A percentile compares a stretch with the other conserved stretches of the same genome.
Evolutionary conservation across 2,329 filamentous ascomycete genomes (phyloP).

Genomic region (Ceratocystis ficicola): DNA sequence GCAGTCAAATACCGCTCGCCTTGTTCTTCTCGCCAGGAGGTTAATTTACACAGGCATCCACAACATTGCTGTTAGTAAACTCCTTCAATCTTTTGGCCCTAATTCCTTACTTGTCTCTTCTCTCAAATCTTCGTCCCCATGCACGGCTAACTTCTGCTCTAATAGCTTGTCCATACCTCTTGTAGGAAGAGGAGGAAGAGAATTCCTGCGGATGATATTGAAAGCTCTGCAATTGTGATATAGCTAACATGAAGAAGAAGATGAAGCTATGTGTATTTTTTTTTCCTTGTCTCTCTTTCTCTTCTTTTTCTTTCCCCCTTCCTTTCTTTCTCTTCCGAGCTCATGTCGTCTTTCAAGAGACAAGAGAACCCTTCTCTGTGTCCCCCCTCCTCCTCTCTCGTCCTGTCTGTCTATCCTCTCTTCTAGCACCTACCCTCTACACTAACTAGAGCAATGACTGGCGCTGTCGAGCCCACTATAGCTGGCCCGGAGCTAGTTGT

Average conservation of each 20-base stretch:
- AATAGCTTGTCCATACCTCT: not conserved
- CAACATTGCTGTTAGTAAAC: not conserved
- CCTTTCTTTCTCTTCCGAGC: not conserved
- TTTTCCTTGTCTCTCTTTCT: not conserved
- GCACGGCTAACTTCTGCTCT: not conserved
- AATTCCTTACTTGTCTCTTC: not conserved
- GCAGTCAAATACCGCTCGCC: no score
- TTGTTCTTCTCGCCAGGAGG: no score
- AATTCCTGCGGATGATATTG: constrained; percentile 4
- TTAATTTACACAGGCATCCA: no score
- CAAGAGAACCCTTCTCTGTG: not conserved
- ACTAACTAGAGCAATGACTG: constrained; percentile 1
- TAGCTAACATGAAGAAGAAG: not conserved
- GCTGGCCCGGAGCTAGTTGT: constrained; percentile 6
- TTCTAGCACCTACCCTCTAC: not conserved
- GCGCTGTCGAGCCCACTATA: constrained; percentile 2
- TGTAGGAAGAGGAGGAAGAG: not conserved
- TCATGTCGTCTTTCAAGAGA: not conserved
- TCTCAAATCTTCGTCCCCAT: not conserved
- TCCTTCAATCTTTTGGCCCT: constrained; percentile 4
- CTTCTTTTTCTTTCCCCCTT: not conserved
- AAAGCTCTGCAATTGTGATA: constrained; percentile 10
- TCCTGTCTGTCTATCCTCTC: not conserved
- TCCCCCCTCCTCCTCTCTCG: not conserved
- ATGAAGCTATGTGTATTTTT: no score